Conservation (phyloP, 2,329 filamentous ascomycete species). For the Dryadomyces sulphureus region DNA sequence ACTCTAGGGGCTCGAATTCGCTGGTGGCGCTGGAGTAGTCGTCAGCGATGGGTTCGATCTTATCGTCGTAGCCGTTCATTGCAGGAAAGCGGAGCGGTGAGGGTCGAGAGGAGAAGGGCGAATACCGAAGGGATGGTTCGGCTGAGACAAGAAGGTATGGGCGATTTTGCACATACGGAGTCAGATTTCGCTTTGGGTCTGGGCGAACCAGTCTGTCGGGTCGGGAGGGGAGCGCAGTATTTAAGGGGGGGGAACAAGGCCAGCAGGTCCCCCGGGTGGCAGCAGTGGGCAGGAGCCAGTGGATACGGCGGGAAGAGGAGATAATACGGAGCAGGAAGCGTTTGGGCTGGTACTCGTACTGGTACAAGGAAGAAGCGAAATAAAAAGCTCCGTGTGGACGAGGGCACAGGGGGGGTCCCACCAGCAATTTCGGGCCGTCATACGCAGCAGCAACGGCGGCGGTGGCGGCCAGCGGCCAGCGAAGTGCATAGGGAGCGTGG, state of each 20-base stretch:
- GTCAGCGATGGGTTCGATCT: constrained; percentile 1
- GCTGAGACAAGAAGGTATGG: not conserved
- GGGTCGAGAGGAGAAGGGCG: too few species aligned
- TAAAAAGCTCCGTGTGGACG: not conserved
- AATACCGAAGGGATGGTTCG: not conserved
- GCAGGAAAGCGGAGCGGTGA: not conserved
- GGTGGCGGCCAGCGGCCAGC: too few species aligned
- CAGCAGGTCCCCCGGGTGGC: too few species aligned
- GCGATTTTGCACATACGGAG: too few species aligned
- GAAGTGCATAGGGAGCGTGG: too few species aligned
- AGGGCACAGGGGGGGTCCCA: not conserved
- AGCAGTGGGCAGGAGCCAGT: not conserved
- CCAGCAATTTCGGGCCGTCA: not conserved
- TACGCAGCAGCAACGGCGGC: too few species aligned
- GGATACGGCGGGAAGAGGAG: not conserved
- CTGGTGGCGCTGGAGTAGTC: not conserved
- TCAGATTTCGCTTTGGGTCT: not conserved
- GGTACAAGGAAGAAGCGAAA: not conserved
- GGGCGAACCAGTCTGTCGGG: constrained; percentile 5
- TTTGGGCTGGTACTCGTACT: not conserved
- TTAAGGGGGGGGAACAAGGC: not conserved
- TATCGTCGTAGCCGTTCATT: not conserved
- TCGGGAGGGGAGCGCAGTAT: not conserved
- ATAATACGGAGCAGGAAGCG: too few species aligned
- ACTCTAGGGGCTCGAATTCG: constrained; percentile 3